phyloP scores from a whole-genome alignment of 352 stramenopile species.

The Phytophthora nicotianae region DNA sequence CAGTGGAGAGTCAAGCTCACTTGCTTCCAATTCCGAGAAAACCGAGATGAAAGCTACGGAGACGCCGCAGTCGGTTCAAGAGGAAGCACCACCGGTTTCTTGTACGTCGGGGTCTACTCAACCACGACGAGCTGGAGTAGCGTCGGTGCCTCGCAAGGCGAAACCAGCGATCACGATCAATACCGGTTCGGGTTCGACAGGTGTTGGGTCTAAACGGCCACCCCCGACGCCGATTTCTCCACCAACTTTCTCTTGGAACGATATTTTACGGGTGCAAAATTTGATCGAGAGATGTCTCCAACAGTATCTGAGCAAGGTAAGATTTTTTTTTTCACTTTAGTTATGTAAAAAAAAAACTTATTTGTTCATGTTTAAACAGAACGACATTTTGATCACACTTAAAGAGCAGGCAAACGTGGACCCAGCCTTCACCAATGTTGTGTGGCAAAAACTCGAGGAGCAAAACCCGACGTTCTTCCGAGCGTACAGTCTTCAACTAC shows the following conservation, averaged over 20 bases:
- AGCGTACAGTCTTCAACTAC: slow-evolving; percentile 82
- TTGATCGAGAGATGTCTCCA: slow-evolving; percentile 91
- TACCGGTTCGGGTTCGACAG: slow-evolving; percentile 20
- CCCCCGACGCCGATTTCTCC: slow-evolving; percentile 30
- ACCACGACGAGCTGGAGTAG: slow-evolving; percentile 22
- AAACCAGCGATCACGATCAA: slow-evolving; percentile 48
- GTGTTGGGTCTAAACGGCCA: slow-evolving; percentile 33
- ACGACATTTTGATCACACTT: slow-evolving; percentile 65
- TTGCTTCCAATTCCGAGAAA: slow-evolving; percentile 8
- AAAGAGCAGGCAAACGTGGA: slow-evolving; percentile 85
- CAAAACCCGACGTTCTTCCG: slow-evolving; percentile 92
- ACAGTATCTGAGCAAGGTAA: slow-evolving; percentile 90
- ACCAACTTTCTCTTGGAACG: slow-evolving; percentile 82
- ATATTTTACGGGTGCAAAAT: slow-evolving; percentile 90
- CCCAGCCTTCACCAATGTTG: slow-evolving; percentile 79
- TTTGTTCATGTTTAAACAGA: slow-evolving; percentile 30
- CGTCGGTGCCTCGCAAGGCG: slow-evolving; percentile 26
- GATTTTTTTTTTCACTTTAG: background rate
- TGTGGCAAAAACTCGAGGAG: slow-evolving; percentile 93
- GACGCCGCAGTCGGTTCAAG: slow-evolving; percentile 1
- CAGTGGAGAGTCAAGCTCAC: slow-evolving; percentile 9
- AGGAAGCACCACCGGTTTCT: background rate
- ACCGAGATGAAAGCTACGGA: slow-evolving; percentile 15
- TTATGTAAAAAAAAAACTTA: background rate
- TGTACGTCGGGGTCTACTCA: background rate